phyloP scores from a whole-genome alignment of 2,329 filamentous ascomycete genomes.

The Curvularia lunata region DNA sequence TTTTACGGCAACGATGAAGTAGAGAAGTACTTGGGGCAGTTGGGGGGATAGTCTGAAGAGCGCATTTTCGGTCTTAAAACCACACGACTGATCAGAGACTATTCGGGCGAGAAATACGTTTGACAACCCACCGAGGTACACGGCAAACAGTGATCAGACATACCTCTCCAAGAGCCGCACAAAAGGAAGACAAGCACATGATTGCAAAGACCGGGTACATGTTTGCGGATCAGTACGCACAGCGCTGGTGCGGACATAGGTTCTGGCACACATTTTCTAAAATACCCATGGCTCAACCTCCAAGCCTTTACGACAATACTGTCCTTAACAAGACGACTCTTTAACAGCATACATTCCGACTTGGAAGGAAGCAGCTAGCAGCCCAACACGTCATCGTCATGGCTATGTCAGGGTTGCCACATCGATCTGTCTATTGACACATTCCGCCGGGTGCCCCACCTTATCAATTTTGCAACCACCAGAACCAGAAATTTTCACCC shows the following conservation, averaged over 20 bases:
- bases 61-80: background rate
- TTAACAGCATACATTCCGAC: background rate
- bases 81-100: background rate
- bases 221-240: background rate
- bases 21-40: slow-evolving; percentile 70
- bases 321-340: background rate
- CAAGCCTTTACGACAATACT: slow-evolving; percentile 4
- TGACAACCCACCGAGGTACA: background rate
- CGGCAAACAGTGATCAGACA: background rate
- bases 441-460: slow-evolving; percentile 2
- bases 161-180: background rate
- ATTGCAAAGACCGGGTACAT: background rate
- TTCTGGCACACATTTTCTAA: background rate
- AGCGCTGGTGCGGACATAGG: slow-evolving; percentile 2
- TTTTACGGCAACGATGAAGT: slow-evolving; percentile 80
- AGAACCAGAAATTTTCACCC: slow-evolving; percentile 3
- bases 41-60: slow-evolving; percentile 13
- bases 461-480: slow-evolving; percentile 1
- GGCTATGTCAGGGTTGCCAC: background rate
- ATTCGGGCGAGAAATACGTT: background rate
- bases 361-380: background rate
- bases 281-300: slow-evolving; percentile 11
- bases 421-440: background rate
- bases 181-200: background rate
- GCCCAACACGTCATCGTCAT: background rate